Evolutionary conservation across 345 rosid genomes (phyloP).

Genomic region (Populus tremula): DNA sequence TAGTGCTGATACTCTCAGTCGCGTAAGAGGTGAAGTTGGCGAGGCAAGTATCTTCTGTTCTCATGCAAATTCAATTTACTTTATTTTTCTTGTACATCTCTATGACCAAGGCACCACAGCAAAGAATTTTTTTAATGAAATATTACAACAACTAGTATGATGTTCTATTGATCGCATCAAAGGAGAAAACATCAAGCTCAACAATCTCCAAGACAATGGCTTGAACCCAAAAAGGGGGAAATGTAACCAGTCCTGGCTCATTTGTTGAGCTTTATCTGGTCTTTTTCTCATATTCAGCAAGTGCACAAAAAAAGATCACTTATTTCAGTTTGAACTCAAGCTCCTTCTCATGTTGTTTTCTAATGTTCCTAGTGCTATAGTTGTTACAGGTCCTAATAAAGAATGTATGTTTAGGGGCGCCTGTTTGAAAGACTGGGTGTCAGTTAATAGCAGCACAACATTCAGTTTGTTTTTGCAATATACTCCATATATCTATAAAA

Average conservation of each 20-base stretch:
- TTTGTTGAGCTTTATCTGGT: neutral
- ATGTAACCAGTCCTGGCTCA: neutral
- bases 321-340: neutral
- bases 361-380: neutral
- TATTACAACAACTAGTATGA: neutral
- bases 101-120: neutral
- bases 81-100: neutral
- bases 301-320: neutral
- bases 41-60: constrained; percentile 52
- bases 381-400: neutral
- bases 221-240: neutral
- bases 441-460: neutral
- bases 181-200: neutral
- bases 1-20: constrained; percentile 80
- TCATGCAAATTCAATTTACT: neutral
- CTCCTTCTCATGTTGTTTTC: neutral
- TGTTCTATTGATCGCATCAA: neutral
- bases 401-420: neutral
- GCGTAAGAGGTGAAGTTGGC: constrained; percentile 90
- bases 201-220: neutral
- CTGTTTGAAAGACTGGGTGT: neutral
- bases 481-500: neutral
- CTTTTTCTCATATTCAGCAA: neutral
- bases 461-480: neutral
- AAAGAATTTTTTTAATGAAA: too few relatives aligned